These are phyloP conservation scores for Teratosphaeriaceae sp. DNA, from an alignment of 2,329 filamentous ascomycete species.

Conservation along the genomic window DNA sequence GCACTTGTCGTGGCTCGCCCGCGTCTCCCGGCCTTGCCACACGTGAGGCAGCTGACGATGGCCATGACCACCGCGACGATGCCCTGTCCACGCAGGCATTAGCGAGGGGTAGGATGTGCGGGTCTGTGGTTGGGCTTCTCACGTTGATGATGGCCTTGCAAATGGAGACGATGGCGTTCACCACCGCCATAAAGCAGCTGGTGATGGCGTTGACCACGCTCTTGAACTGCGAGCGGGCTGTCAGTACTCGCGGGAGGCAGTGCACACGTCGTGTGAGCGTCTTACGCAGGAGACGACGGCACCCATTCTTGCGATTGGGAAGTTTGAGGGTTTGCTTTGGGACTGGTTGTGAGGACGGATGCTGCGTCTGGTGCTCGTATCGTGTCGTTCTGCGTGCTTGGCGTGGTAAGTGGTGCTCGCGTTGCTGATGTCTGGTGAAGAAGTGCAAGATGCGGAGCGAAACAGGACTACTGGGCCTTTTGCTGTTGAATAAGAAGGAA, in stretches of 20 bases:
- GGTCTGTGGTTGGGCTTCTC: conserved; percentile 3
- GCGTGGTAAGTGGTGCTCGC: not conserved
- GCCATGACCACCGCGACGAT: conserved; percentile 45
- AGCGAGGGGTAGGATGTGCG: not conserved
- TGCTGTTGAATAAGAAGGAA: too few relatives aligned
- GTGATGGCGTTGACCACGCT: conserved; percentile 41
- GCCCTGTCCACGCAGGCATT: conserved; percentile 24
- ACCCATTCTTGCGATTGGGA: conserved; percentile 57
- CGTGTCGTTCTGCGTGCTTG: not conserved
- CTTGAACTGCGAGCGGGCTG: conserved; percentile 9
- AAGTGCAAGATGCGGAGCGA: not conserved
- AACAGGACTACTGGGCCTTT: too few relatives aligned
- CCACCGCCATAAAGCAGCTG: conserved; percentile 40
- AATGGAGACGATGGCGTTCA: conserved; percentile 40
- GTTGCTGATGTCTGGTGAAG: not conserved
- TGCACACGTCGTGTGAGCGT: too few relatives aligned
- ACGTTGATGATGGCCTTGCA: conserved; percentile 42
- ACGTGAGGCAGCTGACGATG: conserved; percentile 44
- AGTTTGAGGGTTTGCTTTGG: conserved; percentile 4
- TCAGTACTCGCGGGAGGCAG: not conserved
- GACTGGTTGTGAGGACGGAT: conserved; percentile 3
- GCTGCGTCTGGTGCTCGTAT: not conserved
- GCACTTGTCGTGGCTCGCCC: conserved; percentile 31
- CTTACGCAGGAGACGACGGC: conserved; percentile 78
- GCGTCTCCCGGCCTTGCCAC: conserved; percentile 37